Percentiles rank a stretch among this genome's conserved stretches.
Conservation (phyloP, 148 eudicot genomes). For the Persicaria maculosa region DNA sequence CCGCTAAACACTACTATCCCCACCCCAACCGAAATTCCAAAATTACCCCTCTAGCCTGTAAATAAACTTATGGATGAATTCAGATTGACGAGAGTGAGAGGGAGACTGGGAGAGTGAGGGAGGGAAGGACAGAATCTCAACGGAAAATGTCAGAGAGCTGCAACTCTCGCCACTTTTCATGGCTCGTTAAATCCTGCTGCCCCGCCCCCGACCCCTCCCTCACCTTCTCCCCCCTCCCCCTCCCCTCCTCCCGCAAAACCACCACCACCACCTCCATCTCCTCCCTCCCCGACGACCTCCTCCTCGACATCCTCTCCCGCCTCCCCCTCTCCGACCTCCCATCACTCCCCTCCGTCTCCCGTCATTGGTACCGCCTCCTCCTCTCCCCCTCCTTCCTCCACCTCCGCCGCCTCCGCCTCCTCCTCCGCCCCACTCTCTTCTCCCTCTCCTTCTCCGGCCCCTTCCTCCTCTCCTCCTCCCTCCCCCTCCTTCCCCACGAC, state of each 20-base stretch:
- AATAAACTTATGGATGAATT: not conserved
- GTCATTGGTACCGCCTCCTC: constrained; percentile 57
- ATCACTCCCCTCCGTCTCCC: constrained; percentile 52
- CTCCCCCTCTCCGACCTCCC: constrained; percentile 48
- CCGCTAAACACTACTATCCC: not conserved
- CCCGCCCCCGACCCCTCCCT: constrained; percentile 40
- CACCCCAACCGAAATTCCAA: not conserved
- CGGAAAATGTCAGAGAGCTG: constrained; percentile 30
- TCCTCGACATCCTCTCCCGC: constrained; percentile 51
- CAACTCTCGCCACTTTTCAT: constrained; percentile 68
- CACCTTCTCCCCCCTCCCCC: constrained; percentile 18
- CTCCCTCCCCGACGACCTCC: constrained; percentile 64
- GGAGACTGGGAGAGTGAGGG: not conserved
- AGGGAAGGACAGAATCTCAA: constrained; percentile 4
- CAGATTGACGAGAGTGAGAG: no score
- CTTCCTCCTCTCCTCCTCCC: constrained; percentile 23
- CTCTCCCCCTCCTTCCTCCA: constrained; percentile 40
- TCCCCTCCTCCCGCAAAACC: constrained; percentile 11
- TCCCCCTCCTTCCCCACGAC: constrained; percentile 13
- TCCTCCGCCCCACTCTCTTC: constrained; percentile 37
- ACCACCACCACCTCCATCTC: constrained; percentile 27
- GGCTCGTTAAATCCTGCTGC: constrained; percentile 70
- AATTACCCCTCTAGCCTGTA: not conserved
- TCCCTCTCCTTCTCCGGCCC: constrained; percentile 30
- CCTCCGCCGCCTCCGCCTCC: constrained; percentile 41